Base-by-base conservation (phyloP, 2,329 filamentous ascomycete genomes). In the Zasmidium cellare region DNA sequence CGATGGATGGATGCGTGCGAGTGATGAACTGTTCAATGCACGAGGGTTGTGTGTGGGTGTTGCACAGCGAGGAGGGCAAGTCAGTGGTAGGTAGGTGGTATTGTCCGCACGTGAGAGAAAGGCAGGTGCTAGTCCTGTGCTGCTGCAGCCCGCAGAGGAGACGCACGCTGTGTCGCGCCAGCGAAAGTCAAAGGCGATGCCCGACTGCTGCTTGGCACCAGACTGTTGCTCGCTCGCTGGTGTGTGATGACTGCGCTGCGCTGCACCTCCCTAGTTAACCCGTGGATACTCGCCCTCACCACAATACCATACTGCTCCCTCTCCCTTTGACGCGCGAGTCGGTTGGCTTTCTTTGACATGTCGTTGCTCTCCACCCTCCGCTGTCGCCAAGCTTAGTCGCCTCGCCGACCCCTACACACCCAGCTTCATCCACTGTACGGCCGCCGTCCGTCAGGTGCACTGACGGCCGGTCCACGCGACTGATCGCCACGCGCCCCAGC, bases 331-430 rank as follows among this genome's bases (percentile, higher is more conserved):
- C 25, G 5, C 6, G 6, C 11, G 25, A 5, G 25, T 6, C 11
- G 25, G 5, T 23, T 20, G 12, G 24, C 16, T 20, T 38, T 54
- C 52, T 48, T 49, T 49, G 52, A 55, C 45, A 48, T 55, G 44
- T 48, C 14, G 19, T 38, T 20, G 12, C 7, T 18, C n/a, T 31
- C 23, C 19, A n/a, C 20, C n/a, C 14, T 16, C 49, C 45, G 25
- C 25, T 28, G 35, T 41, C 35, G 35, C 35, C 7, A 41, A 41
- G 35, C 35, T 41, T 41, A 41, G 45, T 22, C 19, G 19, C 45
- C 3, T 20, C 45, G 45, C 14, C 45, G 9, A 24, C 49, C 49
- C 49, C 19, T 22, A 38, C 31, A 51, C n/a, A 28, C 19, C n/a
- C 5, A 5, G 7, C 19, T 22, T 18, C 19, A 47, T 24, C 11